Base-by-base conservation (phyloP, 148 eudicot species). In the Gaultheria prostrata region DNA sequence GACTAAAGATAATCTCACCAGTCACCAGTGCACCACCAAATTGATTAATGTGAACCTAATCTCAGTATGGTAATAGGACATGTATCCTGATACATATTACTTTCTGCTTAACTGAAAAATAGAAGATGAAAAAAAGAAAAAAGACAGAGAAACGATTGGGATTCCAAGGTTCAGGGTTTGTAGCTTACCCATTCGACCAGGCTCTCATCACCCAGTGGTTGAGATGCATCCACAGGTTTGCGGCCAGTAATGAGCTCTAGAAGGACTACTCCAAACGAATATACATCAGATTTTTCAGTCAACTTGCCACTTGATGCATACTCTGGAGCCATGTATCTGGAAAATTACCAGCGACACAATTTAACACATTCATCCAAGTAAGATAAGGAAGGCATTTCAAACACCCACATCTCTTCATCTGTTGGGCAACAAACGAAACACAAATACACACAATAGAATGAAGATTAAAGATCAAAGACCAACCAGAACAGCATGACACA, bases 251-350 rank as follows among this genome's bases (percentile, higher is more conserved):
- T 91, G 51, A 97, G 86, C 93, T 97, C 99, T 83, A 97, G 86
- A 79, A 97, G 93, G 83, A 97, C 98, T 33, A 97, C 99, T 57
- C 99, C 99, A 50, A 90, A 97, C 8, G 99, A 97, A 85, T 88
- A 97, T 59, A 97, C 98, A 88, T 97, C 98, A 6, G 98, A 97
- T 77, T 97, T 97, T 84, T 97, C 99, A 28, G 99, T 93, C 85
- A 97, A 84, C 87, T 97, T 97, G 33, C 99, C 97, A 86, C 93
- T 91, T 75, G 98, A 91, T 84, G 99, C 99, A 83, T 94, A 97
- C 85, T 97, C 99, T 48, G 99, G 99, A 83, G 99, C 97, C 98
- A 97, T 88, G 86, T 97, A 97, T 76, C 99, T 97, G 91, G 59
- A 82, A 69, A 85, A 85, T 67, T 49, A 82, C 54, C 77, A 35